Percentiles rank a stretch among this genome's conserved stretches.
These are phyloP conservation scores for Ustilago crameri DNA, from an alignment of 1,284 basidiomycete genomes.

Conservation along the genomic window DNA sequence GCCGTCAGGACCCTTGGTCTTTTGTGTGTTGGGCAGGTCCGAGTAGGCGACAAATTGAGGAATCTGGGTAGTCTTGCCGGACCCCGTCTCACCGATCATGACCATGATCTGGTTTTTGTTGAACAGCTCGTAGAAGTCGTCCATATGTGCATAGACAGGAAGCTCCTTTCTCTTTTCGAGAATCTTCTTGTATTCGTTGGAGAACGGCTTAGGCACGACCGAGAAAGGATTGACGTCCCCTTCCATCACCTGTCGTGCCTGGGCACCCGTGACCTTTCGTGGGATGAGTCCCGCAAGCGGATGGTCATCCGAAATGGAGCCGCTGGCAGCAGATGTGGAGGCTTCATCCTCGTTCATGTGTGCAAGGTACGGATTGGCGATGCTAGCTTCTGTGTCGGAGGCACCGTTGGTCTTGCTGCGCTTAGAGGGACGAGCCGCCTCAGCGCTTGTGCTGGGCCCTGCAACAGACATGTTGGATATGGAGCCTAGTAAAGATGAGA, in stretches of 20 bases:
- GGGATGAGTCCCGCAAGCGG: conserved; percentile 83
- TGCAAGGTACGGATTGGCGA: conserved; percentile 61
- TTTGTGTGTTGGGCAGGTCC: conserved; percentile 80
- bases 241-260: conserved; percentile 81
- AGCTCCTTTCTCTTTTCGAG: conserved; percentile 84
- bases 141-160: conserved; percentile 93
- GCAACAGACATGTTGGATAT: conserved; percentile 21
- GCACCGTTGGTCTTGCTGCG: conserved; percentile 49
- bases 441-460: conserved; percentile 32
- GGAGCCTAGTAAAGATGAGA: no score
- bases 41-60: conserved; percentile 95
- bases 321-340: conserved; percentile 14
- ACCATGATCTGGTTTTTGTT: conserved; percentile 87
- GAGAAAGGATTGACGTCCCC: conserved; percentile 86
- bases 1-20: conserved; percentile 57
- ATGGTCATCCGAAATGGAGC: conserved; percentile 56
- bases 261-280: conserved; percentile 77
- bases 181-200: conserved; percentile 86
- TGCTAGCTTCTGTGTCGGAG: conserved; percentile 16
- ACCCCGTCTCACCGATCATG: conserved; percentile 97
- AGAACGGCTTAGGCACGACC: conserved; percentile 74
- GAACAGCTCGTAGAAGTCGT: conserved; percentile 89
- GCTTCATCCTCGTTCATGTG: conserved; percentile 45
- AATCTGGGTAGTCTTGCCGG: conserved; percentile 99
- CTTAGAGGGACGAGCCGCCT: conserved; percentile 44